Conservation (phyloP, 1,139 yeast genomes). For the Hansenula lynferdii region DNA sequence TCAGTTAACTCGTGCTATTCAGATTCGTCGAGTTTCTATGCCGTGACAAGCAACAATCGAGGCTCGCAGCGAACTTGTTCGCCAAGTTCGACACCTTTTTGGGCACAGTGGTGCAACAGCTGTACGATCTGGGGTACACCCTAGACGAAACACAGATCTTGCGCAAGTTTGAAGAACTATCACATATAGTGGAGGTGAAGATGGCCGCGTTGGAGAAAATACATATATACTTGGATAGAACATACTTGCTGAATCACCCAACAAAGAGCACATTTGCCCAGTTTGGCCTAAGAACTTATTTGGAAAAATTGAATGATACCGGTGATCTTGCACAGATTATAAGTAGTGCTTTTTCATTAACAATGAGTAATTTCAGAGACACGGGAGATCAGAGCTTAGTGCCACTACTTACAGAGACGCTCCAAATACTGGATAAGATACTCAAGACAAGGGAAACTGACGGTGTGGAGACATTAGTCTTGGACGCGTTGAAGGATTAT, state of each 20-base stretch:
- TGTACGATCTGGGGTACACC: neutral
- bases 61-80: slow-evolving; percentile 20
- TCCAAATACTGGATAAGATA: neutral
- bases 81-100: slow-evolving; percentile 7
- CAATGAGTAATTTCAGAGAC: neutral
- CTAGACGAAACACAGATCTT: slow-evolving; percentile 2
- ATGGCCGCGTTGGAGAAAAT: slow-evolving; percentile 15
- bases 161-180: slow-evolving; percentile 6
- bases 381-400: neutral
- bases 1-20: slow-evolving; percentile 25
- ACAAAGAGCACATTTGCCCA: slow-evolving; percentile 22
- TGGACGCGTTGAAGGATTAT: slow-evolving; percentile 1
- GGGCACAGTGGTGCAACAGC: neutral
- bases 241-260: slow-evolving; percentile 27
- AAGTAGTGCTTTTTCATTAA: neutral
- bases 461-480: neutral
- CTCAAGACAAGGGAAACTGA: neutral
- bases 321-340: neutral
- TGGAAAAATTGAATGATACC: neutral
- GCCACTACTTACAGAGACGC: neutral
- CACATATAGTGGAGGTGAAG: slow-evolving; percentile 9
- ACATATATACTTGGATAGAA: slow-evolving; percentile 31
- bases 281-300: slow-evolving; percentile 2
- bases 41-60: slow-evolving; percentile 25
- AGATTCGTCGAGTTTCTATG: slow-evolving; percentile 32